Percentiles rank a stretch among this genome's conserved stretches.
Conservation (phyloP, 2,329 filamentous ascomycete species). For the Fragosphaeria purpurea region DNA sequence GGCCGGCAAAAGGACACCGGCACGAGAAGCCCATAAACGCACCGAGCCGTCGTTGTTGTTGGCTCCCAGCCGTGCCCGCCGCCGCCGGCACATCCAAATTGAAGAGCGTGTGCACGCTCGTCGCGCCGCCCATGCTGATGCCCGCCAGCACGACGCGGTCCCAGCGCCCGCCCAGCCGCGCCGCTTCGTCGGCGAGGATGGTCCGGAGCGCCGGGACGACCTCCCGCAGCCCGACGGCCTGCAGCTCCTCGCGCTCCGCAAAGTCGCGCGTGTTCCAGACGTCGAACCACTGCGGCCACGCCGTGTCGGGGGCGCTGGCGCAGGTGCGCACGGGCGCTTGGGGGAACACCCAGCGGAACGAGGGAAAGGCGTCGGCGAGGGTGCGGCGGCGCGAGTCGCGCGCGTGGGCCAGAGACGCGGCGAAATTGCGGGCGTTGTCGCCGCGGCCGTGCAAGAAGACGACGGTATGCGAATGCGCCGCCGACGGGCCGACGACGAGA, state of each 20-base stretch:
- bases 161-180: constrained; percentile 14
- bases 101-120: constrained; percentile 3
- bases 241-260: constrained; percentile 29
- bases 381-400: constrained; percentile 19
- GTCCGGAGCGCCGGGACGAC: constrained; percentile 23
- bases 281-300: constrained; percentile 34
- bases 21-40: constrained; percentile 29
- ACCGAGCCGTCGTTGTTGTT: constrained; percentile 1
- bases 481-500: neutral
- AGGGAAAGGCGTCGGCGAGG: constrained; percentile 30
- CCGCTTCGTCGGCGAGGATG: constrained; percentile 23
- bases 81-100: constrained; percentile 6
- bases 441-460: constrained; percentile 35
- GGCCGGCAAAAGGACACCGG: constrained; percentile 25
- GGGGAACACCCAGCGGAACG: constrained; percentile 39
- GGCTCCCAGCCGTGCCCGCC: neutral
- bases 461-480: constrained; percentile 28
- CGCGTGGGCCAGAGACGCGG: constrained; percentile 19
- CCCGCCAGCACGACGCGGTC: constrained; percentile 30
- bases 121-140: constrained; percentile 34
- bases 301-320: constrained; percentile 16
- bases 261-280: constrained; percentile 26
- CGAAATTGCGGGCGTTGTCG: constrained; percentile 24
- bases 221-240: constrained; percentile 28
- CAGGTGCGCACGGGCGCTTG: constrained; percentile 23